These are phyloP conservation scores for Anethum foeniculum DNA, from an alignment of 140 eudicot species.

Conservation along the genomic window DNA sequence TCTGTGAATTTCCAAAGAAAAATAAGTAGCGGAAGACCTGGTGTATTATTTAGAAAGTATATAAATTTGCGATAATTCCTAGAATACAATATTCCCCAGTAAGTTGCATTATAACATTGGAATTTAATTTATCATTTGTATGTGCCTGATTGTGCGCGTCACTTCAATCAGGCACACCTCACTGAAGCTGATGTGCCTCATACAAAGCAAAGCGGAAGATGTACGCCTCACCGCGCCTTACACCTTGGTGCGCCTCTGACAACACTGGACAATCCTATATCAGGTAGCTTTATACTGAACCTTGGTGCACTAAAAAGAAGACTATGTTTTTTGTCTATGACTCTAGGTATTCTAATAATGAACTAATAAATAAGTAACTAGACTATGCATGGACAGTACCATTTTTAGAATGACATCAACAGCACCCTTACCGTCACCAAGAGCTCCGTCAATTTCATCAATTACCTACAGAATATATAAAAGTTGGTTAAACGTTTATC, in stretches of 20 bases:
- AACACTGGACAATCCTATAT: not conserved
- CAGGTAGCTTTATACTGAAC: not conserved
- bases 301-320: not conserved
- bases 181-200: not conserved
- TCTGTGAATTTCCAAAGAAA: not conserved
- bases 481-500: not conserved
- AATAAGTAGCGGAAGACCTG: not conserved
- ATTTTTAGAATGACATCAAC: constrained; percentile 77
- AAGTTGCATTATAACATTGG: not conserved
- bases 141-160: not conserved
- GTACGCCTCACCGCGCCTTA: not conserved
- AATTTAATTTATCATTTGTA: not conserved
- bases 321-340: not conserved
- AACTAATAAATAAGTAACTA: not conserved
- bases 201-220: not conserved
- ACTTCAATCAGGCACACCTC: not conserved
- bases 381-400: constrained; percentile 33
- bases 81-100: not conserved
- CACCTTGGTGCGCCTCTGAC: not conserved
- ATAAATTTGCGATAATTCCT: too few relatives aligned
- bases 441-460: constrained; percentile 99
- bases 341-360: not conserved
- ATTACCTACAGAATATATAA: constrained; percentile 42
- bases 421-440: constrained; percentile 96
- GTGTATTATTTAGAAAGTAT: not conserved